These are phyloP conservation scores for Entomortierella parvispora DNA, from an alignment of 192 early-diverging fungal genomes.

Conservation along the genomic window DNA sequence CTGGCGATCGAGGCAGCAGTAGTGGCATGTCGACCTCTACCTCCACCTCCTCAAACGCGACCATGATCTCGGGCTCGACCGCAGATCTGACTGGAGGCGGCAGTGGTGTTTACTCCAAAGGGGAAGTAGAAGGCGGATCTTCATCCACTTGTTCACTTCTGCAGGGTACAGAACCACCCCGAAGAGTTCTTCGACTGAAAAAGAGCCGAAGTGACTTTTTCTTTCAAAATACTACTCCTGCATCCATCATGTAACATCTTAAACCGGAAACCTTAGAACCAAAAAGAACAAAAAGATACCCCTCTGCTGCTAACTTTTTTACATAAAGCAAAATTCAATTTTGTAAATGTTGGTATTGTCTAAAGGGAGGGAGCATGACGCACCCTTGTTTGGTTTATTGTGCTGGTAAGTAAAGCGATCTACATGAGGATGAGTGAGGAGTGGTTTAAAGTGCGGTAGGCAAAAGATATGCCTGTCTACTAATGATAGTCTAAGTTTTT, in stretches of 20 bases:
- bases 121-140: too few species aligned
- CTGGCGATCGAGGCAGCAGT: neutral
- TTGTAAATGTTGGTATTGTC: neutral
- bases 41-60: constrained; percentile 1
- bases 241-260: constrained; percentile 35
- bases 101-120: neutral
- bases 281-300: too few species aligned
- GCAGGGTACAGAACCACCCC: constrained; percentile 1
- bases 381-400: neutral
- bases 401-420: neutral
- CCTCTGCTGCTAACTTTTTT: too few species aligned
- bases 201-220: constrained; percentile 52
- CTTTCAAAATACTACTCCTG: constrained; percentile 47
- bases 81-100: neutral
- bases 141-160: too few species aligned
- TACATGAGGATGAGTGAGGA: constrained; percentile 1
- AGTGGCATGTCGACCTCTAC: neutral
- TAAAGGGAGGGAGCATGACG: neutral
- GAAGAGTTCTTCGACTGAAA: constrained; percentile 17
- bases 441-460: neutral
- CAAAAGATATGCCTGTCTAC: neutral
- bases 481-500: neutral
- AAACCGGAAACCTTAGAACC: neutral
- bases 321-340: too few species aligned
- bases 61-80: constrained; percentile 1